Evolutionary conservation across 1,284 basidiomycete species (phyloP).

Genomic region (Trametes sp.): DNA sequence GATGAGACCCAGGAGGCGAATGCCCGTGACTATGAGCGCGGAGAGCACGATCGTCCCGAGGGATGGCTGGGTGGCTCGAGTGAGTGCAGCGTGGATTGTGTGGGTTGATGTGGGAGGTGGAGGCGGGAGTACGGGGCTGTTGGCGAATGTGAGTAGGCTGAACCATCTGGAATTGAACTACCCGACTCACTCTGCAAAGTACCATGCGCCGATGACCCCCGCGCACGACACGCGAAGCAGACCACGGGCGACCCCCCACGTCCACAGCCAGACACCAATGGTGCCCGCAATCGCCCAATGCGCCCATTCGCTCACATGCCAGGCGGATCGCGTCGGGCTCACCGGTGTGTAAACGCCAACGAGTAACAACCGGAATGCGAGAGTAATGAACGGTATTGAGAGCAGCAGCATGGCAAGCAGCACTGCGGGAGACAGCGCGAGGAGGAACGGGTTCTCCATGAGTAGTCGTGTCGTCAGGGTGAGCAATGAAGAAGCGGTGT

Average conservation of each 20-base stretch:
- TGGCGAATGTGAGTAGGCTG: background rate
- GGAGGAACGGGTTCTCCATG: constrained; percentile 80
- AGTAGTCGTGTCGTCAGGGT: constrained; percentile 84
- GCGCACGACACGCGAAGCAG: constrained; percentile 81
- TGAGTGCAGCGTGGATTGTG: constrained; percentile 79
- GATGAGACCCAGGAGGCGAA: constrained; percentile 62
- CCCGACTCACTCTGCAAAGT: constrained; percentile 78
- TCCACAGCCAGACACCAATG: constrained; percentile 86
- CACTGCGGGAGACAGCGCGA: constrained; percentile 82
- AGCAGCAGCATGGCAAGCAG: constrained; percentile 76
- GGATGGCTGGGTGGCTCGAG: constrained; percentile 82
- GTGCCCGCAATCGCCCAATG: constrained; percentile 82
- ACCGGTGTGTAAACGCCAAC: constrained; percentile 65
- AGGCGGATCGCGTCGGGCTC: constrained; percentile 57
- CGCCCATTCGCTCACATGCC: constrained; percentile 83
- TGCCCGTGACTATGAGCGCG: constrained; percentile 76
- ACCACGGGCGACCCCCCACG: constrained; percentile 88
- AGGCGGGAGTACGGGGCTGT: constrained; percentile 56
- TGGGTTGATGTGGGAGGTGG: constrained; percentile 68
- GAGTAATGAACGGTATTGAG: constrained; percentile 86
- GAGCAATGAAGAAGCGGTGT: constrained; percentile 79
- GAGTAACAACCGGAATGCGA: constrained; percentile 83
- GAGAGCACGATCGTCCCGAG: constrained; percentile 83
- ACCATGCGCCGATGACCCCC: constrained; percentile 91
- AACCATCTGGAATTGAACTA: background rate